These are phyloP conservation scores for Dactylellina haptotyla DNA, from an alignment of 2,329 filamentous ascomycete species.

Conservation along the genomic window DNA sequence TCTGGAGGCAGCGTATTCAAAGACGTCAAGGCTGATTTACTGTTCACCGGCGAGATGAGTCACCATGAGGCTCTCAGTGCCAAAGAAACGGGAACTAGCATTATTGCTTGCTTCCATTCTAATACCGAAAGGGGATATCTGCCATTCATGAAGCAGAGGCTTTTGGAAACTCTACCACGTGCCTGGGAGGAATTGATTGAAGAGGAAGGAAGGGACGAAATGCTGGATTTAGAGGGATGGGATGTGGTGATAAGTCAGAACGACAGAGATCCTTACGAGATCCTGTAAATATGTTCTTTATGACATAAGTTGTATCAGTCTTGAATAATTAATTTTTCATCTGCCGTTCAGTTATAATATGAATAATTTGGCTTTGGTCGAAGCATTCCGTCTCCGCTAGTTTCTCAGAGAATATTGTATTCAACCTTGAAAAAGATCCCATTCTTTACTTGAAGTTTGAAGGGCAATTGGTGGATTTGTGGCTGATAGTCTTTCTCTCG, in stretches of 20 bases:
- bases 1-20: conserved; percentile 82
- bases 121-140: conserved; percentile 91
- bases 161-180: conserved; percentile 70
- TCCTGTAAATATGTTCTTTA: conserved; percentile 74
- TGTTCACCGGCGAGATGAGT: conserved; percentile 91
- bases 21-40: conserved; percentile 75
- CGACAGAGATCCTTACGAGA: conserved; percentile 88
- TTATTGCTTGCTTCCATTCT: conserved; percentile 84
- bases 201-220: conserved; percentile 57
- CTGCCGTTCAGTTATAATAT: too few relatives aligned
- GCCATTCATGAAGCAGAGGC: conserved; percentile 73
- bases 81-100: conserved; percentile 81
- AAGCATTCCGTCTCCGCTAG: too few relatives aligned
- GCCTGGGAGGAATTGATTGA: conserved; percentile 65
- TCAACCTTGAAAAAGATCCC: too few relatives aligned
- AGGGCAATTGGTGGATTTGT: too few relatives aligned
- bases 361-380: too few relatives aligned
- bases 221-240: conserved; percentile 63
- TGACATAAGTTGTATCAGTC: conserved; percentile 70
- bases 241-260: conserved; percentile 78
- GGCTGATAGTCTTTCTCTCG: too few relatives aligned
- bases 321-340: neutral
- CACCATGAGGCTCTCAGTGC: conserved; percentile 91
- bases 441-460: too few relatives aligned
- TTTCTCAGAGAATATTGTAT: too few relatives aligned